A percentile compares a stretch with the other conserved stretches of the same genome.
phyloP scores from a whole-genome alignment of 225 moss, liverwort and hornwort species.

The Climacium dendroides region DNA sequence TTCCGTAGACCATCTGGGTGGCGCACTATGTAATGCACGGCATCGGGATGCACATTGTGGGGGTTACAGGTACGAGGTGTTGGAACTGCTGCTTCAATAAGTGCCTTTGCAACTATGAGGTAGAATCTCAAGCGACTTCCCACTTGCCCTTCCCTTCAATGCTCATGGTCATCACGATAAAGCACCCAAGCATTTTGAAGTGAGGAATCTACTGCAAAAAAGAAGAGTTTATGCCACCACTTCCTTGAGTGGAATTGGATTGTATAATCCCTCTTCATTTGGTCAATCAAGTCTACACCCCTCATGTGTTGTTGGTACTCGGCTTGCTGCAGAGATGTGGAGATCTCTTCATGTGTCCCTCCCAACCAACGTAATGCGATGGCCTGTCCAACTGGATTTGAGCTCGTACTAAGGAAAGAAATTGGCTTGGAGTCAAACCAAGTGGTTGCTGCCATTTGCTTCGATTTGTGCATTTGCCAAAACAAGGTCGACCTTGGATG shows the following conservation, averaged over 20 bases:
- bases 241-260: not conserved
- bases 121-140: not conserved
- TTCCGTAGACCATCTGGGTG: not conserved
- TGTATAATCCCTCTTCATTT: not conserved
- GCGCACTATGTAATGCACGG: not conserved
- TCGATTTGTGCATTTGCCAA: not conserved
- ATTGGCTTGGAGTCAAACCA: not conserved
- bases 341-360: not conserved
- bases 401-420: not conserved
- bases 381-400: not conserved
- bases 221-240: not conserved
- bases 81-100: accelerated
- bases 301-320: not conserved
- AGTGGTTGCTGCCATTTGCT: not conserved
- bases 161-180: not conserved
- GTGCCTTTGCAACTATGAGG: not conserved
- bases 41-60: not conserved
- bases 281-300: not conserved
- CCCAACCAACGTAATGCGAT: not conserved
- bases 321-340: not conserved
- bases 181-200: not conserved
- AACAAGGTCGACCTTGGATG: not conserved
- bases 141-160: accelerated
- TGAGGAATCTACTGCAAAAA: not conserved
- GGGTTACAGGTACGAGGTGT: not conserved